Conservation (phyloP, 2,329 filamentous ascomycete species). For the Fusarium sp. region DNA sequence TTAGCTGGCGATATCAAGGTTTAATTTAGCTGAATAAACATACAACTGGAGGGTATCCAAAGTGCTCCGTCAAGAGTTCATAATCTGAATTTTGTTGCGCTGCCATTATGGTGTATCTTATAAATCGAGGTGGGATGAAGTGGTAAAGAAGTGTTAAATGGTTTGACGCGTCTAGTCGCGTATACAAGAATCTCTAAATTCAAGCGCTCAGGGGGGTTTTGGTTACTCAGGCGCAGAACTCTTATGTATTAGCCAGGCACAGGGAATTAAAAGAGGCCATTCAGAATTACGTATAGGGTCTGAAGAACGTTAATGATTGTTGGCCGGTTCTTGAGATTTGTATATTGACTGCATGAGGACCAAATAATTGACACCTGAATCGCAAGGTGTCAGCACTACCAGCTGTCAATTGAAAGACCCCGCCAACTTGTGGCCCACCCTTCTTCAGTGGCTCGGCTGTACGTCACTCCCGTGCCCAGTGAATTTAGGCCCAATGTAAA, state of each 20-base stretch:
- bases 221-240: neutral
- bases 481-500: slow-evolving; percentile 21
- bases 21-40: slow-evolving; percentile 53
- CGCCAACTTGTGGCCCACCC: slow-evolving; percentile 35
- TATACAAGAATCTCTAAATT: slow-evolving; percentile 14
- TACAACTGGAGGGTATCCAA: slow-evolving; percentile 93
- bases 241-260: neutral
- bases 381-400: slow-evolving; percentile 31
- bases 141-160: slow-evolving; percentile 1
- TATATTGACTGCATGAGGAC: neutral
- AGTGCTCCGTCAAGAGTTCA: slow-evolving; percentile 90
- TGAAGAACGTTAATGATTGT: neutral
- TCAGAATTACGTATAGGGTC: neutral
- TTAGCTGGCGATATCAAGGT: neutral
- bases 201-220: neutral
- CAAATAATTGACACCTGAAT: slow-evolving; percentile 24
- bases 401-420: slow-evolving; percentile 24
- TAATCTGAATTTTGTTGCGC: slow-evolving; percentile 62
- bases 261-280: neutral
- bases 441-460: slow-evolving; percentile 34
- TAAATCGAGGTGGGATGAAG: neutral
- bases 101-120: slow-evolving; percentile 47
- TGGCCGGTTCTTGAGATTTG: too few species aligned
- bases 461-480: slow-evolving; percentile 36
- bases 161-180: slow-evolving; percentile 39